Percentiles rank a stretch among this genome's conserved stretches.
These are phyloP conservation scores for Hyphodiscus hymeniophilus DNA, from an alignment of 495 filamentous ascomycete species.

Conservation along the genomic window DNA sequence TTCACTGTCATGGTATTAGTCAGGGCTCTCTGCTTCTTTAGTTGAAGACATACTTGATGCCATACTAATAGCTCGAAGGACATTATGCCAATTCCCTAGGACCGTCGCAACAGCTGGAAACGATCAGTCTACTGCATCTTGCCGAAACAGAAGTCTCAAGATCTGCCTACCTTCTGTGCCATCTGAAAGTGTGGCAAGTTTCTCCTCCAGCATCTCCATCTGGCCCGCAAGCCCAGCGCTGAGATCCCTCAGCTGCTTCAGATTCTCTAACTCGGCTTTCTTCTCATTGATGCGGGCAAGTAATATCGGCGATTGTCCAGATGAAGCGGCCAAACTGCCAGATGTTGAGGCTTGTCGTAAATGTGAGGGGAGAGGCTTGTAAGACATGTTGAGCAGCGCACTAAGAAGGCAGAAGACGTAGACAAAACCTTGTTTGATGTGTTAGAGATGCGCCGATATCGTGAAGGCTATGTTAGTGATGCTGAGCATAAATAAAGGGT, in stretches of 20 bases:
- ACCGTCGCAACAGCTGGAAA: slow-evolving; percentile 77
- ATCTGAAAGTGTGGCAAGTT: slow-evolving; percentile 78
- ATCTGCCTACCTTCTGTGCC: slow-evolving; percentile 72
- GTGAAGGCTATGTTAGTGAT: too few species aligned
- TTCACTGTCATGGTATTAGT: slow-evolving; percentile 35
- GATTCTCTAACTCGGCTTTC: slow-evolving; percentile 82
- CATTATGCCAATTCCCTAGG: slow-evolving; percentile 92
- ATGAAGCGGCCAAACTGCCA: slow-evolving; percentile 31
- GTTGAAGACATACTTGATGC: slow-evolving; percentile 65
- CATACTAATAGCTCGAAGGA: slow-evolving; percentile 88
- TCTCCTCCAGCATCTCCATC: slow-evolving; percentile 86
- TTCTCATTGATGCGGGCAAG: slow-evolving; percentile 85
- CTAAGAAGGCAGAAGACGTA: neutral
- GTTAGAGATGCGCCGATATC: too few species aligned
- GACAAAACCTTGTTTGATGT: too few species aligned
- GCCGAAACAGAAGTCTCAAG: neutral
- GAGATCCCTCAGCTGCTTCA: slow-evolving; percentile 79
- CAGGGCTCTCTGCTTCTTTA: slow-evolving; percentile 3
- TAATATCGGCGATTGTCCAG: slow-evolving; percentile 73
- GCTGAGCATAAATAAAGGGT: too few species aligned
- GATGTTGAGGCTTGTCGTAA: slow-evolving; percentile 52
- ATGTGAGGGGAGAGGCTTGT: slow-evolving; percentile 52
- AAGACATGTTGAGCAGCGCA: too few species aligned
- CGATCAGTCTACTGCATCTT: neutral
- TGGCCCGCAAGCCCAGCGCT: slow-evolving; percentile 79